These are phyloP conservation scores for Fusarium subtropicale DNA, from an alignment of 2,329 filamentous ascomycete genomes.

Conservation along the genomic window DNA sequence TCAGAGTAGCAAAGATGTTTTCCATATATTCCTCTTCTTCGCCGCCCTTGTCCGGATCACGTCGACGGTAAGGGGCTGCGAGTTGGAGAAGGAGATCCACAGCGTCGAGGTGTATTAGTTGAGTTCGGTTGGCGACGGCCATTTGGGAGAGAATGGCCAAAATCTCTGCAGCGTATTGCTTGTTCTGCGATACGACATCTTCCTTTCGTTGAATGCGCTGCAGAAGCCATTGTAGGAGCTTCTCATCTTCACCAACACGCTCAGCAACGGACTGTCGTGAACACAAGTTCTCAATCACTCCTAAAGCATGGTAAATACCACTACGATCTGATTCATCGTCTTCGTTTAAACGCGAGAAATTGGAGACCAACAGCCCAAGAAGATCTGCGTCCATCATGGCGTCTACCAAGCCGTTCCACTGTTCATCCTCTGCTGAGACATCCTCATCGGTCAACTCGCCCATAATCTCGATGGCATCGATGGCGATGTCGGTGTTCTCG, in stretches of 20 bases:
- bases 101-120: slow-evolving; percentile 74
- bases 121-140: slow-evolving; percentile 72
- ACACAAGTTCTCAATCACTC: slow-evolving; percentile 86
- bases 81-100: slow-evolving; percentile 85
- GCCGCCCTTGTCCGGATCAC: slow-evolving; percentile 85
- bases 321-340: slow-evolving; percentile 76
- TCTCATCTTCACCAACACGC: slow-evolving; percentile 75
- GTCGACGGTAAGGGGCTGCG: slow-evolving; percentile 84
- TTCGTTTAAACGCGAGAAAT: slow-evolving; percentile 84
- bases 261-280: slow-evolving; percentile 76
- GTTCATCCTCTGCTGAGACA: slow-evolving; percentile 79
- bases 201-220: slow-evolving; percentile 77
- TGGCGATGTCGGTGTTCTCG: slow-evolving; percentile 97
- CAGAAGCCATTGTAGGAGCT: slow-evolving; percentile 81
- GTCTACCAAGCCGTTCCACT: slow-evolving; percentile 83
- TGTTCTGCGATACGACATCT: slow-evolving; percentile 82
- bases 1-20: slow-evolving; percentile 89
- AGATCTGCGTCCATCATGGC: slow-evolving; percentile 76
- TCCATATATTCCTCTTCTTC: slow-evolving; percentile 96
- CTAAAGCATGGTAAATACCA: slow-evolving; percentile 88
- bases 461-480: slow-evolving; percentile 89
- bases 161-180: slow-evolving; percentile 93
- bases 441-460: slow-evolving; percentile 95
- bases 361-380: slow-evolving; percentile 78
- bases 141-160: slow-evolving; percentile 88